A percentile compares a stretch with the other conserved stretches of the same genome.
Conservation (phyloP, 2,329 filamentous ascomycete species). For the Pezicula neosporulosa region DNA sequence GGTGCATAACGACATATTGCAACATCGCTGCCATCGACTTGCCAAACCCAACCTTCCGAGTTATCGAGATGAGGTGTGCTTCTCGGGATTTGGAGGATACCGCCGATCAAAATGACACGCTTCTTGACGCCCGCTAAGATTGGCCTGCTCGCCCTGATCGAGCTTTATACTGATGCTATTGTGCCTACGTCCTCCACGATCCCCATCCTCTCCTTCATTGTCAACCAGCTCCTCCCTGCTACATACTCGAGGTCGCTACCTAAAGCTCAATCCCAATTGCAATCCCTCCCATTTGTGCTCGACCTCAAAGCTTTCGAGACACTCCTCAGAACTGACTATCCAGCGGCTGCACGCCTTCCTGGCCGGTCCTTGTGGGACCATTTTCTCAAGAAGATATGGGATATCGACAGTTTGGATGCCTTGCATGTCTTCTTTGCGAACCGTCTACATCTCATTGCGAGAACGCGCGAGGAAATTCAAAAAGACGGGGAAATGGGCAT, state of each 20-base stretch:
- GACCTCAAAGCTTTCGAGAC: slow-evolving; percentile 57
- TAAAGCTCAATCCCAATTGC: slow-evolving; percentile 3
- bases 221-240: slow-evolving; percentile 61
- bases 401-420: slow-evolving; percentile 75
- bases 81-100: background rate
- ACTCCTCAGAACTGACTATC: slow-evolving; percentile 45
- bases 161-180: slow-evolving; percentile 72
- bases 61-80: background rate
- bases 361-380: slow-evolving; percentile 85
- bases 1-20: no score
- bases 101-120: slow-evolving; percentile 57
- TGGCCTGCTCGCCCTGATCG: slow-evolving; percentile 73
- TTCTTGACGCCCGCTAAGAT: slow-evolving; percentile 90
- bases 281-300: slow-evolving; percentile 38
- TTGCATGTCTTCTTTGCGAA: slow-evolving; percentile 73
- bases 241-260: slow-evolving; percentile 28
- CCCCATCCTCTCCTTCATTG: slow-evolving; percentile 74
- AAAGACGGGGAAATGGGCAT: slow-evolving; percentile 50
- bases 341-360: slow-evolving; percentile 55
- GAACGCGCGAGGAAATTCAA: slow-evolving; percentile 57
- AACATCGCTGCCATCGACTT: background rate
- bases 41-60: background rate
- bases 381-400: slow-evolving; percentile 79
- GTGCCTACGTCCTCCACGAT: slow-evolving; percentile 70
- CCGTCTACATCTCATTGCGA: slow-evolving; percentile 55